Percentiles rank a stretch among this genome's conserved stretches.
phyloP scores from a whole-genome alignment of 1,139 yeast species.

The Magnusiomyces tetraspermus region DNA sequence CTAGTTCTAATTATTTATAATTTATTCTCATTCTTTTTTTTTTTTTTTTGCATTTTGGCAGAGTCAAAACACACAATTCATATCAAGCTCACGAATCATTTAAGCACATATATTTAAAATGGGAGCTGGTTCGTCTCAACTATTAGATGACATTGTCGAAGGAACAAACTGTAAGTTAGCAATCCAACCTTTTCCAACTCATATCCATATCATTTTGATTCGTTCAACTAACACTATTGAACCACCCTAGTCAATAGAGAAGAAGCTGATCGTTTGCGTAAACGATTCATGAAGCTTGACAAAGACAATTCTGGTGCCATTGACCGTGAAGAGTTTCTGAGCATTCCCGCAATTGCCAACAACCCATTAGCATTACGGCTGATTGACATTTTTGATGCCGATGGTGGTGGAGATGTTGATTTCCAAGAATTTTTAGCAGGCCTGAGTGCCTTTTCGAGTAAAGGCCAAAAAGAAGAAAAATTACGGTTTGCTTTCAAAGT shows the following conservation, averaged over 20 bases:
- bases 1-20: too few species aligned
- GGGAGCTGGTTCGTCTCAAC: slow-evolving; percentile 62
- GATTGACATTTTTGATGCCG: slow-evolving; percentile 90
- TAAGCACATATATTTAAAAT: too few species aligned
- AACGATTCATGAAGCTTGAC: slow-evolving; percentile 91
- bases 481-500: slow-evolving; percentile 83
- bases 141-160: slow-evolving; percentile 59
- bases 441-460: slow-evolving; percentile 82
- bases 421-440: slow-evolving; percentile 92
- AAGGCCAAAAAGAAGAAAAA: slow-evolving; percentile 76
- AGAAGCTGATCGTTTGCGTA: slow-evolving; percentile 83
- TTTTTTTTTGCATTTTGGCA: too few species aligned
- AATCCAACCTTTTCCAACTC: too few species aligned
- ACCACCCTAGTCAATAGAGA: slow-evolving; percentile 54
- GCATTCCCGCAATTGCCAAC: slow-evolving; percentile 84
- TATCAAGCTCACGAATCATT: too few species aligned
- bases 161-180: slow-evolving; percentile 58
- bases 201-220: too few species aligned
- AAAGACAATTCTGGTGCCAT: slow-evolving; percentile 88
- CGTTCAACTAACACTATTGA: not conserved
- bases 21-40: too few species aligned
- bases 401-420: slow-evolving; percentile 88
- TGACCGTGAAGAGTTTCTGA: slow-evolving; percentile 79
- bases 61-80: too few species aligned
- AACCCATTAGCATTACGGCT: slow-evolving; percentile 86